A percentile compares a stretch with the other conserved stretches of the same genome.
phyloP scores from a whole-genome alignment of 176 grass and related monocot species.

The Avena atlantica region DNA sequence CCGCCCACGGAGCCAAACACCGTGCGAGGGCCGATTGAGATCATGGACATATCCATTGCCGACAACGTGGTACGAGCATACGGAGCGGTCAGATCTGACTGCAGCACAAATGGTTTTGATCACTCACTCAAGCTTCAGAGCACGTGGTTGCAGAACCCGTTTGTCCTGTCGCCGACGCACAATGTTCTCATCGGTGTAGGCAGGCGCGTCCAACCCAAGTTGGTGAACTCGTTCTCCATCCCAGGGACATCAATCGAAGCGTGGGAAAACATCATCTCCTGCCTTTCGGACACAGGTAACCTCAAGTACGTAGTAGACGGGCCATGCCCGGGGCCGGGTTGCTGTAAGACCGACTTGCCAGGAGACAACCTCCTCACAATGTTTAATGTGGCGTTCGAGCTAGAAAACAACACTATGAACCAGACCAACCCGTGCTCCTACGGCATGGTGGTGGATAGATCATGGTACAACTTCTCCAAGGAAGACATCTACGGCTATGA shows the following conservation, averaged over 20 bases:
- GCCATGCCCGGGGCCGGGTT: no score
- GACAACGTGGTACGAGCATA: no score
- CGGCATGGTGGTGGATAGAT: neutral
- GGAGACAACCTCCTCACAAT: no score
- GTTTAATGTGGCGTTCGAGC: no score
- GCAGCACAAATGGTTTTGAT: no score
- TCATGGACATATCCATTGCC: neutral
- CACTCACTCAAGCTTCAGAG: no score
- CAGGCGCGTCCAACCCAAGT: neutral
- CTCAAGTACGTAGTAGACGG: neutral
- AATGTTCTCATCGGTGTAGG: neutral
- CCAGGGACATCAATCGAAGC: neutral
- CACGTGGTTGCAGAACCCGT: neutral
- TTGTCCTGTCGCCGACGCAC: neutral
- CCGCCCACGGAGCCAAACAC: no score
- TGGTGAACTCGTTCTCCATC: neutral
- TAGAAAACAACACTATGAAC: neutral
- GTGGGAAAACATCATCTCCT: neutral
- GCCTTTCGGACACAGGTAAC: neutral
- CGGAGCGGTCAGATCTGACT: no score
- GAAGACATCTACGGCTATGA: neutral
- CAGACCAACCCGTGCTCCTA: neutral
- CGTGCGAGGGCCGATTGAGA: neutral
- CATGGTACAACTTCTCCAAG: neutral
- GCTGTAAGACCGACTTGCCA: no score